phyloP scores from a whole-genome alignment of 257 asterid genomes.

The Solanum clarkiae region DNA sequence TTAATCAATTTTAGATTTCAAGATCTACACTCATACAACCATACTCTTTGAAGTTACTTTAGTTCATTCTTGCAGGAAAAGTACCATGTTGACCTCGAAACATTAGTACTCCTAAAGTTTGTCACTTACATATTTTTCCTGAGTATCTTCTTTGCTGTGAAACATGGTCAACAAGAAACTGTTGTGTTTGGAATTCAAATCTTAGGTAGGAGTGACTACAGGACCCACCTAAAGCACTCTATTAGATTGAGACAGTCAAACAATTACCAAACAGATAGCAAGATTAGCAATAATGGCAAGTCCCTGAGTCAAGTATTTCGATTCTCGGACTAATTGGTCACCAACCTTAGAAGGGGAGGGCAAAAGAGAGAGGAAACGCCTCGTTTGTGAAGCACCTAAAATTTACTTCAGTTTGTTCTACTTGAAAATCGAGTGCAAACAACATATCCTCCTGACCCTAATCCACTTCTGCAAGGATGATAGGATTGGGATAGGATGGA shows the following conservation, averaged over 20 bases:
- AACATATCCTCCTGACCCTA: background rate
- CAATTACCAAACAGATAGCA: background rate
- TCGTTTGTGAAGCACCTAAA: background rate
- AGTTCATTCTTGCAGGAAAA: background rate
- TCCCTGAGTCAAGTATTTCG: background rate
- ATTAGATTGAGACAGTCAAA: background rate
- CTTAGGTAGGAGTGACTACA: background rate
- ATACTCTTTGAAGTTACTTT: background rate
- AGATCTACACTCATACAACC: background rate
- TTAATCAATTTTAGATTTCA: background rate
- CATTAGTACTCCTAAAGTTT: background rate
- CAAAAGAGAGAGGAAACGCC: background rate
- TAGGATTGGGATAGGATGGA: background rate
- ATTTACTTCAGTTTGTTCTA: background rate
- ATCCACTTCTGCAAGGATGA: background rate
- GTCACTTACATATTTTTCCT: background rate
- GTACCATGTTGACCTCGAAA: background rate
- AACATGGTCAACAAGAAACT: background rate
- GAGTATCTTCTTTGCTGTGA: background rate
- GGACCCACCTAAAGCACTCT: background rate
- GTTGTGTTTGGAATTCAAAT: background rate
- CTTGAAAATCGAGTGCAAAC: background rate
- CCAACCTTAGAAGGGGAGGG: background rate
- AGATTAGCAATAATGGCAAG: background rate
- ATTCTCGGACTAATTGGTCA: background rate